phyloP scores from a whole-genome alignment of 805 yeast genomes.

The Hanseniaspora lachancei region DNA sequence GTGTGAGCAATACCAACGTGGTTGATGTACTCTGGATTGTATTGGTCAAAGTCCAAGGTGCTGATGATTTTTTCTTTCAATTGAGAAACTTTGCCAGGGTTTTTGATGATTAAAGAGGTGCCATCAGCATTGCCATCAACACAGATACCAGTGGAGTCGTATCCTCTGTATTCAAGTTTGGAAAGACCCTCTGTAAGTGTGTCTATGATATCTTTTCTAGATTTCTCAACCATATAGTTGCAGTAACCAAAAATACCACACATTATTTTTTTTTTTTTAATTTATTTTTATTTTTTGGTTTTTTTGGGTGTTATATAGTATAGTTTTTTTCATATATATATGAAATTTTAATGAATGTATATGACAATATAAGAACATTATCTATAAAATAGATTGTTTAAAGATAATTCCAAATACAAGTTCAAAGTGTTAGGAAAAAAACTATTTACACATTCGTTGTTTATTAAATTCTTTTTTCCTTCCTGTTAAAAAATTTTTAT shows the following conservation, averaged over 20 bases:
- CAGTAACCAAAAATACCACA: slow-evolving; percentile 98
- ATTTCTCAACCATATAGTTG: slow-evolving; percentile 81
- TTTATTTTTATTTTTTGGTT: neutral
- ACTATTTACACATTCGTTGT: too few relatives aligned
- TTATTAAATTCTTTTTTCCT: too few relatives aligned
- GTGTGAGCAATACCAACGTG: slow-evolving; percentile 98
- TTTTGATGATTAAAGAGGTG: slow-evolving; percentile 61
- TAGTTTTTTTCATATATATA: too few relatives aligned
- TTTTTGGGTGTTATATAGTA: neutral
- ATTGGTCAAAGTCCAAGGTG: slow-evolving; percentile 14
- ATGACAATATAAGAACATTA: too few relatives aligned
- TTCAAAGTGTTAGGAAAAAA: too few relatives aligned
- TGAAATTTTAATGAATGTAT: too few relatives aligned
- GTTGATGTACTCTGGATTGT: slow-evolving; percentile 52
- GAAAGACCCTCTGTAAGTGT: slow-evolving; percentile 76
- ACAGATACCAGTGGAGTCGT: slow-evolving; percentile 94
- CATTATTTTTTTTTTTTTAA: slow-evolving; percentile 21
- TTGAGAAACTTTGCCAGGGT: slow-evolving; percentile 81
- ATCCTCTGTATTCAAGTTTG: slow-evolving; percentile 93
- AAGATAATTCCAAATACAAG: too few relatives aligned
- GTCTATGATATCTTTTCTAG: slow-evolving; percentile 84
- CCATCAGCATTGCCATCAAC: slow-evolving; percentile 75
- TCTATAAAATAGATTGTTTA: too few relatives aligned
- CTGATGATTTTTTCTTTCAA: slow-evolving; percentile 52
- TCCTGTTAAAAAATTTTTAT: too few relatives aligned